Evolutionary conservation across 2,329 filamentous ascomycete species (phyloP), one percentile per base, ranked within the genome.

Genomic region (Didymella keratinophila): DNA sequence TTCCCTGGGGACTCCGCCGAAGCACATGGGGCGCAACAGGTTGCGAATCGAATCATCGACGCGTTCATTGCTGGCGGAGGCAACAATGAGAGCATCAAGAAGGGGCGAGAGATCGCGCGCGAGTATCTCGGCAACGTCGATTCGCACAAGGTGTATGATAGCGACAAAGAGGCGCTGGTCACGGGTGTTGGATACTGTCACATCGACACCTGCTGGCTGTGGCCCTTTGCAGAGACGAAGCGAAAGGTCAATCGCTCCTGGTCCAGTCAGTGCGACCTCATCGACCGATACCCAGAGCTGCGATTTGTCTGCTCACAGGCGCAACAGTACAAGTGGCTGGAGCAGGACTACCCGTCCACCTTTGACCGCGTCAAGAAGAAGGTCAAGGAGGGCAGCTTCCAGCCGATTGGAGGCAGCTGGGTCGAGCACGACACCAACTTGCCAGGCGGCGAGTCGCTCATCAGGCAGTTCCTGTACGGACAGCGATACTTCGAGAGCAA

Each of bases 371-470:
- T 99, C 65, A 96, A 96, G 81, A 82, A 85, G 54, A 96, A 97
- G 83, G 89, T 98, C 60, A 92, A 92, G 77, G 88, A 93, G 70
- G 94, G 93, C 21, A 89, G 86, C 61, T 99, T 99, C 77, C 92
- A 97, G 66, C 93, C 93, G 14, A 94, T 99, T 68, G 95, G 95
- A 63, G 95, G 95, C 52, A 97, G 93, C 79, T 99, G 95, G 95
- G 94, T 99, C 16, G 95, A 99, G 75, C 95, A 99, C 73, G 95
- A 99, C 75, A 99, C 95, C 63, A 99, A 99, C 73, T 85, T 99
- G 84, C 95, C 95, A 0, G 94, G 93, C 70, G 95, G 95, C 46
- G 95, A 99, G 78, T 96, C 94, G 2, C 84, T 99, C 36, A 90
- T 95, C 45, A 87, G 95, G 41, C 95, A 99, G 75, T 99, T 99